Conservation (phyloP, 176 grass and related monocot species). For the Carex kokanica region DNA sequence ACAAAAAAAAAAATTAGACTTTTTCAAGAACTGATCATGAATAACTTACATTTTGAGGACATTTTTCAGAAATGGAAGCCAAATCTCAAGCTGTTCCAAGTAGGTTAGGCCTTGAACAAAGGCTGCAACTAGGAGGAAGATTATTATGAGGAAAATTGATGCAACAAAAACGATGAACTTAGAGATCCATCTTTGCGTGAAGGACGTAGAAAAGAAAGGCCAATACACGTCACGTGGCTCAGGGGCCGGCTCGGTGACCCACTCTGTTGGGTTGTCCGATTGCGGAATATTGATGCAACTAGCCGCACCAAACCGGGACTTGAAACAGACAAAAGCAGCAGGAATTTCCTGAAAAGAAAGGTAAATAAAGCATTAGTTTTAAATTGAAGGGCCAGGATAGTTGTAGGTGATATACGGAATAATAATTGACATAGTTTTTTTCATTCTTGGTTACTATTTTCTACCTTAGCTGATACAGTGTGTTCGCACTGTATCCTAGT, state of each 20-base stretch:
- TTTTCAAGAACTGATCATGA: neutral
- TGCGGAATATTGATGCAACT: conserved; percentile 68
- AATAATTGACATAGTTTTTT: neutral
- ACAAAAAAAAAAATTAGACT: neutral
- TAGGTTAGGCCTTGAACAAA: conserved; percentile 95
- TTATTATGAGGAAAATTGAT: conserved; percentile 68
- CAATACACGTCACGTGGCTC: conserved; percentile 85
- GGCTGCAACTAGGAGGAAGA: conserved; percentile 60
- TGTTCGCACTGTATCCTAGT: neutral
- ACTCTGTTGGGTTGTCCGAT: conserved; percentile 71
- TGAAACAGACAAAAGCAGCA: conserved; percentile 86
- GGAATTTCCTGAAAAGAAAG: conserved; percentile 55
- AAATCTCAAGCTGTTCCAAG: conserved; percentile 80
- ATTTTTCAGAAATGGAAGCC: conserved; percentile 75
- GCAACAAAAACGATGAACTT: conserved; percentile 77
- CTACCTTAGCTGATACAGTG: neutral
- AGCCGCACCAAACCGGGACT: conserved; percentile 65
- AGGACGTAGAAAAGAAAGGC: conserved; percentile 91
- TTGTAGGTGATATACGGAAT: neutral
- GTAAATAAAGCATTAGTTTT: conserved; percentile 7
- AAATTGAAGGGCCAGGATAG: neutral
- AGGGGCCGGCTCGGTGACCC: conserved; percentile 87
- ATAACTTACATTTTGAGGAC: conserved; percentile 75
- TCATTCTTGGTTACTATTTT: neutral
- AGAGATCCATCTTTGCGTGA: conserved; percentile 86